phyloP scores from a whole-genome alignment of 768 basidiomycete genomes.

The Macrocybe gigantea region DNA sequence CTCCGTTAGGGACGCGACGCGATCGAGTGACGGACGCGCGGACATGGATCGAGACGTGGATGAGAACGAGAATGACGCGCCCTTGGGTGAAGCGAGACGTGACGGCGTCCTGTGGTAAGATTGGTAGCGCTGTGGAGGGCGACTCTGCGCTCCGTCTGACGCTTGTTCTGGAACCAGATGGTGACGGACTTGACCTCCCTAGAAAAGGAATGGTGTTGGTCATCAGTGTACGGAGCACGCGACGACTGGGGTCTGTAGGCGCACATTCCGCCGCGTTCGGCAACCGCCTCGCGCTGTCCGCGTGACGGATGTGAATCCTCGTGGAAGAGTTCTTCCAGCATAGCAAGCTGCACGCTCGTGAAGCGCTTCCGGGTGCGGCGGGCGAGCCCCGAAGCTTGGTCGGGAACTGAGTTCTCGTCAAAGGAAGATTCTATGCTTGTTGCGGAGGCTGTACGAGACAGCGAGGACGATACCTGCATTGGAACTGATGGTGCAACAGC shows the following conservation, averaged over 20 bases:
- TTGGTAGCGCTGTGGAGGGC: constrained; percentile 33
- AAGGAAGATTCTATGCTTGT: background rate
- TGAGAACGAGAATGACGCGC: no score
- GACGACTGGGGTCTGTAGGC: constrained; percentile 16
- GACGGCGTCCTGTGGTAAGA: background rate
- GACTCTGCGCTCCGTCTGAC: constrained; percentile 60
- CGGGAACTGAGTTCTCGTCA: background rate
- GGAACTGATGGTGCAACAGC: no score
- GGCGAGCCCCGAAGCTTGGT: constrained; percentile 7
- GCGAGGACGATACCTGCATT: no score
- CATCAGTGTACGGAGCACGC: background rate
- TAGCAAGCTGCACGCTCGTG: constrained; percentile 58
- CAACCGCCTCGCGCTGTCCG: constrained; percentile 62
- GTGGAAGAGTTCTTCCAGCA: constrained; percentile 72
- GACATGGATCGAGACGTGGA: constrained; percentile 18
- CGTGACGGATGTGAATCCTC: constrained; percentile 70
- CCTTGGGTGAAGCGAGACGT: constrained; percentile 15
- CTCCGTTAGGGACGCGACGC: constrained; percentile 50
- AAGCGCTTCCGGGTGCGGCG: constrained; percentile 70
- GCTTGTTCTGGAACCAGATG: constrained; percentile 85
- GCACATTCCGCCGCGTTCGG: constrained; percentile 58
- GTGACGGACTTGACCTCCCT: constrained; percentile 69
- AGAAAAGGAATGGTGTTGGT: constrained; percentile 1
- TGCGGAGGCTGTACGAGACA: no score
- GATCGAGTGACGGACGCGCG: constrained; percentile 49